Evolutionary conservation across 305 asterid genomes (phyloP), one percentile per base, ranked within the genome.

Genomic region (Stenogyne calaminthoides): DNA sequence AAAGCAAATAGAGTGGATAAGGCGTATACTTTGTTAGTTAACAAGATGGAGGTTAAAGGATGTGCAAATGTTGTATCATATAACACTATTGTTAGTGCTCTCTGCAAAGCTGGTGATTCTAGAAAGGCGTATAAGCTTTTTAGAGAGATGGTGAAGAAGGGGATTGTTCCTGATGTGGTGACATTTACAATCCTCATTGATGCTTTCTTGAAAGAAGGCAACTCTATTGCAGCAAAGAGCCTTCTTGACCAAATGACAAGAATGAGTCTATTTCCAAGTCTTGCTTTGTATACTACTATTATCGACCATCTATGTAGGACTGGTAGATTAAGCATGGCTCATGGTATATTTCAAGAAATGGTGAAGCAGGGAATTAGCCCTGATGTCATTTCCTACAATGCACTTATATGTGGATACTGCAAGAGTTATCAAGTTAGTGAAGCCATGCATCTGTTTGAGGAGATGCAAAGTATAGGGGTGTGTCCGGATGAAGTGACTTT

Each of bases 31-130:
- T 56, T 91, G 80, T 70, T 94, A 81, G 78, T 78, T 22, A 76
- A 77, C 73, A 88, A 85, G 88, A 91, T 94, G 96, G 95, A 76
- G 76, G 81, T 77, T 54, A 84, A 88, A 77, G 93, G 96, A 46
- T 75, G 84, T 74, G 88, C 86, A 5, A 91, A 94, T 78, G 93
- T 88, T 80, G 97, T 91, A 55, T 88, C 97, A 11, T 94, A 91
- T 71, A 91, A 94, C 86, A 94, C 98, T 4, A 84, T 90, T 72
- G 85, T 94, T 64, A 80, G 68, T 65, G 86, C 93, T 39, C 80
- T 91, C 71, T 94, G 98, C 85, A 88, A 80, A 76, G 76, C 70
- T 32, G 84, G 89, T 72, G 80, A 73, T 76, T 72, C 79, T 42
- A 79, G 71, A 67, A 84, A 77, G 73, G 98, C 96, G n/a, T 88